These are phyloP conservation scores for Asterella californica DNA, from an alignment of 225 moss, liverwort and hornwort genomes.

Conservation along the genomic window DNA sequence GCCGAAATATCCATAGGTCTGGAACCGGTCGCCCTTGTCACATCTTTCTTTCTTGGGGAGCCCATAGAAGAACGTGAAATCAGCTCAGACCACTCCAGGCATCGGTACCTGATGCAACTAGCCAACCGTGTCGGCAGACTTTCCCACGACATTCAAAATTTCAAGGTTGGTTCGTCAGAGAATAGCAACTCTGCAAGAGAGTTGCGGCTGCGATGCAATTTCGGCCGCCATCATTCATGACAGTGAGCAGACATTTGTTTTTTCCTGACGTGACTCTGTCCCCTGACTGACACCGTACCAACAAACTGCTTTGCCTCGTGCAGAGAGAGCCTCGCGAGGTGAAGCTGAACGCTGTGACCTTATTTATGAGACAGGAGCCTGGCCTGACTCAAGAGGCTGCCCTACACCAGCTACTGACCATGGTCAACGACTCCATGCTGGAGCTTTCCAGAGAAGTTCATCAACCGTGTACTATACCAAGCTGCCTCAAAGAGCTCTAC, in stretches of 20 bases:
- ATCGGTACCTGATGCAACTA: conserved; percentile 37
- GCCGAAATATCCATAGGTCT: conserved; percentile 35
- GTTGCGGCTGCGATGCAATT: neutral
- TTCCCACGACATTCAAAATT: conserved; percentile 18
- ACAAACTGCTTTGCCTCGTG: conserved; percentile 2
- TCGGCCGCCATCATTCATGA: neutral
- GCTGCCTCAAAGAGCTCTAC: conserved; percentile 44
- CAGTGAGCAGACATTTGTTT: neutral
- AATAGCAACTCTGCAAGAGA: conserved; percentile 5
- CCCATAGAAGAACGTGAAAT: conserved; percentile 33
- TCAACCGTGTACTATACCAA: conserved; percentile 45
- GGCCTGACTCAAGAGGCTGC: conserved; percentile 38
- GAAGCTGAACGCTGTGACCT: conserved; percentile 45
- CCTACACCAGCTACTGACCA: conserved; percentile 29
- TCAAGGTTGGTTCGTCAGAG: conserved; percentile 7
- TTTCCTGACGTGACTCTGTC: neutral
- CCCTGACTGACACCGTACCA: conserved; percentile 13
- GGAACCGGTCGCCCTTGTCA: conserved; percentile 39
- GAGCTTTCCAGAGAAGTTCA: conserved; percentile 48
- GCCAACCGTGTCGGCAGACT: conserved; percentile 18
- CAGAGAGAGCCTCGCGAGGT: conserved; percentile 56
- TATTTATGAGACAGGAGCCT: conserved; percentile 50
- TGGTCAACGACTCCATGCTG: conserved; percentile 51
- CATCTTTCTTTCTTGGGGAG: conserved; percentile 52
- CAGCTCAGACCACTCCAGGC: conserved; percentile 31